phyloP scores from a whole-genome alignment of 2,329 filamentous ascomycete species.

The Alternaria arbusti region DNA sequence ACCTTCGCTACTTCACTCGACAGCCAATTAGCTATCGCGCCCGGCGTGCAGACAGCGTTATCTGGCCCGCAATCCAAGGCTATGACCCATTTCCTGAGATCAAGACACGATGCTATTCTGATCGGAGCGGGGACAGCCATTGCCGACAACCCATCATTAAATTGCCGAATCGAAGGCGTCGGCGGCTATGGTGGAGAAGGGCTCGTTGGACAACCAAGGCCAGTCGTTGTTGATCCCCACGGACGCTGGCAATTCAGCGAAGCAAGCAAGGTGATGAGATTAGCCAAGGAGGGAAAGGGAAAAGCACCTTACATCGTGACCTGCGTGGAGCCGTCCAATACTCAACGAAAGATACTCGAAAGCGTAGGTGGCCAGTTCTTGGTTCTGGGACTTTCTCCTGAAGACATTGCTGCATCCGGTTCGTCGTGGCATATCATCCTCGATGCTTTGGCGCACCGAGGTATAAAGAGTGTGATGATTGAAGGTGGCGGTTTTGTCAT shows the following conservation, averaged over 20 bases:
- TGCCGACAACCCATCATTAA: constrained; percentile 84
- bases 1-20: constrained; percentile 94
- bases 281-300: constrained; percentile 69
- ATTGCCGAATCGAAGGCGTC: constrained; percentile 73
- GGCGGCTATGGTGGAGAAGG: constrained; percentile 62
- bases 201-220: constrained; percentile 71
- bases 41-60: constrained; percentile 80
- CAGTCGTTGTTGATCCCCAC: constrained; percentile 80
- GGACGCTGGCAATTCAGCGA: constrained; percentile 72
- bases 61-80: constrained; percentile 85
- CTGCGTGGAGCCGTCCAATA: constrained; percentile 2
- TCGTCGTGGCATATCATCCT: constrained; percentile 9
- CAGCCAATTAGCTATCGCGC: constrained; percentile 75
- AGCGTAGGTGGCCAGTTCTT: constrained; percentile 36
- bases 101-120: constrained; percentile 81
- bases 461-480: constrained; percentile 83
- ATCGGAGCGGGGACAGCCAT: constrained; percentile 84
- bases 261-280: constrained; percentile 69
- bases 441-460: constrained; percentile 33
- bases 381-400: neutral
- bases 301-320: constrained; percentile 74
- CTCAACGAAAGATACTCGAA: constrained; percentile 41
- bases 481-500: constrained; percentile 87
- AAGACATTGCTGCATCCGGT: neutral
- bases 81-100: constrained; percentile 91